A percentile compares a stretch with the other conserved stretches of the same genome.
Evolutionary conservation across 495 filamentous ascomycete species (phyloP).

Genomic region (Podospora bellae-mahoneyi): DNA sequence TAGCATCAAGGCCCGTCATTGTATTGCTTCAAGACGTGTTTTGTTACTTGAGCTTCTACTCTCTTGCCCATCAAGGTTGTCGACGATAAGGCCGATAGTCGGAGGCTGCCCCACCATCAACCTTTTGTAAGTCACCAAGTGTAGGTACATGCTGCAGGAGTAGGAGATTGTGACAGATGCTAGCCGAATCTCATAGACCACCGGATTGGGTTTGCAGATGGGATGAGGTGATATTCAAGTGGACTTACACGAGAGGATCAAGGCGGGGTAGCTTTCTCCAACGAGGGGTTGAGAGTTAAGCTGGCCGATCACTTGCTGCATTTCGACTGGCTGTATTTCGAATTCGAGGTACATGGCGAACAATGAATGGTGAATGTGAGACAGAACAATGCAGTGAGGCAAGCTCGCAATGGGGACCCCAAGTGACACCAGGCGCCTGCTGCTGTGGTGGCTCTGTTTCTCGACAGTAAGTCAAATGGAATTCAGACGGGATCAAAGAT

Average conservation of each 20-base stretch:
- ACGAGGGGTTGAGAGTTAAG: conserved; percentile 8
- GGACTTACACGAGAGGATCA: background rate
- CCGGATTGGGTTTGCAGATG: conserved; percentile 5
- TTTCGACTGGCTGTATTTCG: background rate
- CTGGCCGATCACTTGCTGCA: conserved; percentile 7
- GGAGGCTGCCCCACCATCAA: background rate
- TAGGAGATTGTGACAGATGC: background rate
- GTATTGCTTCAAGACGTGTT: background rate
- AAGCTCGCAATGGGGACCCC: conserved; percentile 6
- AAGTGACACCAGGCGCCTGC: background rate
- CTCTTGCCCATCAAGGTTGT: background rate
- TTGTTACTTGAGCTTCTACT: background rate
- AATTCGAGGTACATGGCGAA: background rate
- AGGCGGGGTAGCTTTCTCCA: conserved; percentile 16
- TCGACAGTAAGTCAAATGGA: too few relatives aligned
- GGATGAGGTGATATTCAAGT: conserved; percentile 13
- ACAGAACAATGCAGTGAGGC: background rate
- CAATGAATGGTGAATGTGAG: background rate
- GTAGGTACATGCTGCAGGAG: background rate
- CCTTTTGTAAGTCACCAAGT: background rate
- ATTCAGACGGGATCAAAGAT: background rate
- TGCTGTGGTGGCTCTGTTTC: background rate
- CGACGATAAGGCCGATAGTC: background rate
- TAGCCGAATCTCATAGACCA: background rate
- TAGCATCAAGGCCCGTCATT: background rate